phyloP scores from a whole-genome alignment of 306 rosid species.

The Bauhinia variegata region DNA sequence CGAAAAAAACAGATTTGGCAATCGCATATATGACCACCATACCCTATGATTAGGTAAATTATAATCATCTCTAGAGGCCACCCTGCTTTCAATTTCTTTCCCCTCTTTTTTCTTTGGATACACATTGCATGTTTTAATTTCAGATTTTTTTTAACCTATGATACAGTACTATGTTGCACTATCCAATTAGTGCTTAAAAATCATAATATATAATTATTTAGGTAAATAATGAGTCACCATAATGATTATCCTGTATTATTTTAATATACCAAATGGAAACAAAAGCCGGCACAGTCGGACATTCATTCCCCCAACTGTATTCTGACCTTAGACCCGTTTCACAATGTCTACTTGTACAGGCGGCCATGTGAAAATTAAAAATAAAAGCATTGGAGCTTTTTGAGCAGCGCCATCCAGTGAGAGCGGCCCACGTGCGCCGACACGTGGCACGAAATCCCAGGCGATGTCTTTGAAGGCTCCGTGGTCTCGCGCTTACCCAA shows the following conservation, averaged over 20 bases:
- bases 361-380: background rate
- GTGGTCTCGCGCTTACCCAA: slow-evolving; percentile 40
- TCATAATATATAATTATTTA: background rate
- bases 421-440: slow-evolving; percentile 47
- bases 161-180: background rate
- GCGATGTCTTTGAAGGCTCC: slow-evolving; percentile 29
- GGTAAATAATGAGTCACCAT: slow-evolving; percentile 33
- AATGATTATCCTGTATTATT: slow-evolving; percentile 31
- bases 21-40: background rate
- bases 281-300: slow-evolving; percentile 60
- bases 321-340: background rate
- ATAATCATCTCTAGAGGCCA: slow-evolving; percentile 5
- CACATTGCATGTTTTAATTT: background rate
- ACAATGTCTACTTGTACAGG: too few relatives aligned
- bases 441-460: slow-evolving; percentile 57
- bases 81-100: background rate
- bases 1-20: too few relatives aligned
- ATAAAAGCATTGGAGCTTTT: slow-evolving; percentile 28
- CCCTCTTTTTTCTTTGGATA: background rate
- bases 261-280: slow-evolving; percentile 33
- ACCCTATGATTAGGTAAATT: slow-evolving; percentile 5
- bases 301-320: slow-evolving; percentile 52
- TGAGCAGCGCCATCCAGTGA: background rate
- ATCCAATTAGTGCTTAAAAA: slow-evolving; percentile 7
- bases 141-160: too few relatives aligned